Conservation (phyloP, 2,329 filamentous ascomycete genomes). For the Boeremia exigua region DNA sequence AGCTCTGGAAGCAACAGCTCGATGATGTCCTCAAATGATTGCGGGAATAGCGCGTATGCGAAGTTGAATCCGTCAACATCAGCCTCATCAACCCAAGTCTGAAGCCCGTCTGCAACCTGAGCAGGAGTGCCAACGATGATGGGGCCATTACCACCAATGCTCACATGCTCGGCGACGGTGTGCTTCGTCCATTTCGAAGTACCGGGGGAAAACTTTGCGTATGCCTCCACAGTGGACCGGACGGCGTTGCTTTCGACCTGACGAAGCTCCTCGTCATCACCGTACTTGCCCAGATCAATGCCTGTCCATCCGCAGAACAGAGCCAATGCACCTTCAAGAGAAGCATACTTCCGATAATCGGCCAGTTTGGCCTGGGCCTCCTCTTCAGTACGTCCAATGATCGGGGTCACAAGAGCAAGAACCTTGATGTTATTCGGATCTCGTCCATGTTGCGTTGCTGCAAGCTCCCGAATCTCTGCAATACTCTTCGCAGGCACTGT, state of each 20-base stretch:
- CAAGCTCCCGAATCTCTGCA: constrained; percentile 66
- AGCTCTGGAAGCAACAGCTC: constrained; percentile 71
- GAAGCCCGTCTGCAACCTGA: constrained; percentile 70
- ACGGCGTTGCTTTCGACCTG: constrained; percentile 68
- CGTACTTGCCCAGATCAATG: constrained; percentile 66
- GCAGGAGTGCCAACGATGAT: constrained; percentile 68
- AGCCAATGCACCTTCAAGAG: constrained; percentile 70
- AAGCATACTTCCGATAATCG: constrained; percentile 67
- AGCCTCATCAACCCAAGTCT: constrained; percentile 70
- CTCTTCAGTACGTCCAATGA: constrained; percentile 69
- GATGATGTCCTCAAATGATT: constrained; percentile 71
- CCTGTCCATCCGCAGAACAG: constrained; percentile 79
- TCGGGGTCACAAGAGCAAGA: constrained; percentile 68
- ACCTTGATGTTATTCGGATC: constrained; percentile 70
- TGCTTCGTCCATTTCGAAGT: constrained; percentile 75
- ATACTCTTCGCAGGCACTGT: constrained; percentile 65
- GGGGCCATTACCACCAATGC: constrained; percentile 70
- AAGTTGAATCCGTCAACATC: constrained; percentile 80
- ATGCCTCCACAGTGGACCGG: constrained; percentile 62
- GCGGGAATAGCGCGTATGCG: constrained; percentile 70
- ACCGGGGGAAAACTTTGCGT: constrained; percentile 63
- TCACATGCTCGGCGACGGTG: constrained; percentile 71
- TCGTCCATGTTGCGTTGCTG: constrained; percentile 60
- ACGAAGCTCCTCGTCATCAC: constrained; percentile 68
- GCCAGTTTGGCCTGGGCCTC: constrained; percentile 69